Base-by-base conservation (phyloP, 192 early-diverging fungal species). In the Linnemannia elongata region DNA sequence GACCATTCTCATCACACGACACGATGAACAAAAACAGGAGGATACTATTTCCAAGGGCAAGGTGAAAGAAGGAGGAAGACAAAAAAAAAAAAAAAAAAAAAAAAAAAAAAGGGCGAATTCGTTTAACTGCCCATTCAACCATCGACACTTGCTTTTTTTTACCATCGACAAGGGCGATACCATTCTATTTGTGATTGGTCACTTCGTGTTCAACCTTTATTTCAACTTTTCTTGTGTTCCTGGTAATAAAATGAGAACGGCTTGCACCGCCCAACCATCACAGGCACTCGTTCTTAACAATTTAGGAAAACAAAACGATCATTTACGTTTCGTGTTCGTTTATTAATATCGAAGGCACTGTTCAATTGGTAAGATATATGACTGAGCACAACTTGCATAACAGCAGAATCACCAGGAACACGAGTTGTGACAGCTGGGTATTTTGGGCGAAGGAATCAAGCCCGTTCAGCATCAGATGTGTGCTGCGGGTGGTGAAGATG, bases 331-430 rank as follows among this genome's bases (percentile, higher is more conserved):
- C 60, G 60, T 63, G 22, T 30, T 24, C 20, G 70, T 72, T 41
- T 72, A 72, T 72, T 42, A n/a, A 72, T 38, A 72, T 41, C 1
- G 22, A 72, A 72, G 41, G 70, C 70, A 41, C 39, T 72, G 35
- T 72, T n/a, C 70, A 72, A n/a, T 41, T 38, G 38, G 22, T 39
- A 10, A 72, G 38, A 72, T 18, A 35, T 72, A 72, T 22, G 38
- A 15, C n/a, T 30, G 27, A 33, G 30, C 24, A 60, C 6, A 60
- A n/a, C 27, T 15, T 15, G 10, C 49, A 52, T 52, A 52, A 18
- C 49, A 52, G 20, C 18, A 0, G 49, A 1, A 49, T 1, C 49
- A 22, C 18, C 49, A 6, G 6, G 24, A 55, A 22, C 20, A 55
- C 0, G n/a, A 66, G 47, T 4, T 12, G 4, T 42, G 42, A 18